These are phyloP conservation scores for Herpetomonas samuelpessoai DNA, from an alignment of 208 protist genomes.

Conservation along the genomic window DNA sequence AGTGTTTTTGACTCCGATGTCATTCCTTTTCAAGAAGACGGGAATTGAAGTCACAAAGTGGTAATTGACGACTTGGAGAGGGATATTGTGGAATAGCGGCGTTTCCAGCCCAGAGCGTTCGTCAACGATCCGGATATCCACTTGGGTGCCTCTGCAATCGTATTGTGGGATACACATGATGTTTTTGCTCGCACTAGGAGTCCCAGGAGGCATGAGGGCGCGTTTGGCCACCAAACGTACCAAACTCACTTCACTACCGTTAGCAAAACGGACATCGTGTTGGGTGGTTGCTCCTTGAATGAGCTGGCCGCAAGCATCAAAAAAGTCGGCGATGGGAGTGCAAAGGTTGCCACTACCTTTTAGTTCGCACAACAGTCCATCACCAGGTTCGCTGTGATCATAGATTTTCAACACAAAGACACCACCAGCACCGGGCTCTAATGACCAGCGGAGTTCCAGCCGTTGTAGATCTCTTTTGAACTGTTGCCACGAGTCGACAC, in stretches of 20 bases:
- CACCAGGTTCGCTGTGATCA: constrained; percentile 49
- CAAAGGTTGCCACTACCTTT: constrained; percentile 28
- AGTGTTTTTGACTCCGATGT: constrained; percentile 71
- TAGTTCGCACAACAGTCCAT: constrained; percentile 47
- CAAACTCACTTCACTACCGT: constrained; percentile 8
- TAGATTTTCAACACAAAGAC: constrained; percentile 44
- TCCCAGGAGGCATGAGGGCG: constrained; percentile 14
- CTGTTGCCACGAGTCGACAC: constrained; percentile 58
- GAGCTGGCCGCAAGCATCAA: constrained; percentile 51
- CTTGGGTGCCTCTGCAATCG: constrained; percentile 45
- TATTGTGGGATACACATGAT: constrained; percentile 32
- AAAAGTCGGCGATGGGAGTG: constrained; percentile 65
- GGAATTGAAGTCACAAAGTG: constrained; percentile 79
- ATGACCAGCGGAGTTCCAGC: constrained; percentile 61
- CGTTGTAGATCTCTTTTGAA: constrained; percentile 63
- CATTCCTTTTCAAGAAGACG: constrained; percentile 73
- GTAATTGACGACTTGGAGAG: constrained; percentile 70
- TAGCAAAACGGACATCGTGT: constrained; percentile 21
- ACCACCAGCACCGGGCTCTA: constrained; percentile 42
- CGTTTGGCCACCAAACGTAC: constrained; percentile 26
- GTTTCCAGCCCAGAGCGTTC: constrained; percentile 36
- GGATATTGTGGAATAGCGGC: constrained; percentile 54
- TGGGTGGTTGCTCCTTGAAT: constrained; percentile 17
- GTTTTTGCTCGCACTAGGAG: constrained; percentile 31
- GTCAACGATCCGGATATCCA: constrained; percentile 61